Percentiles rank a stretch among this genome's conserved stretches.
phyloP scores from a whole-genome alignment of 768 basidiomycete species.

The Trametes cinnabarina region DNA sequence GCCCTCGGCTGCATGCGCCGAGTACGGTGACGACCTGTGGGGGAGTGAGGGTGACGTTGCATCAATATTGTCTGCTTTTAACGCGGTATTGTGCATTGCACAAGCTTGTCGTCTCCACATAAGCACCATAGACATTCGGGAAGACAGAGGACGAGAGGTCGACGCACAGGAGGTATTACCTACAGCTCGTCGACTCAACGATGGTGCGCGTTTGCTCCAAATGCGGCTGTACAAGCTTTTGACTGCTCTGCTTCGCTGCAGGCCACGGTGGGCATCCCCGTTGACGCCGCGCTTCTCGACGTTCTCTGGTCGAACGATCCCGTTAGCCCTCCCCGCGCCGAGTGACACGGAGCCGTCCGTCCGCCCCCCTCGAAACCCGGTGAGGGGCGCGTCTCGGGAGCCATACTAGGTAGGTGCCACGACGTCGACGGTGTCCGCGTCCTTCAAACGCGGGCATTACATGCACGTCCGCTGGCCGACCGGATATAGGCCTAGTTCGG shows the following conservation, averaged over 20 bases:
- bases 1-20: neutral
- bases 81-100: too few species aligned
- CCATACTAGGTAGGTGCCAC: neutral
- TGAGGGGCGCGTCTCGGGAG: neutral
- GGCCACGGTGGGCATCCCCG: neutral
- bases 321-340: neutral
- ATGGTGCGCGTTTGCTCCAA: neutral
- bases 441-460: neutral
- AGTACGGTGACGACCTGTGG: neutral
- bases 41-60: neutral
- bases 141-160: too few species aligned
- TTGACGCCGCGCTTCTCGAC: constrained; percentile 7
- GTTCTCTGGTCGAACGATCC: constrained; percentile 8
- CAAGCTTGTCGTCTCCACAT: too few species aligned
- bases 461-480: neutral
- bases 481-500: neutral
- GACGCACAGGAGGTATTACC: too few species aligned
- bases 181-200: neutral
- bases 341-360: neutral
- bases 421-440: neutral
- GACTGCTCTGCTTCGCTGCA: constrained; percentile 2
- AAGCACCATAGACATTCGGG: too few species aligned
- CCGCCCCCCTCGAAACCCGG: neutral
- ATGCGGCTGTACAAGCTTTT: neutral
- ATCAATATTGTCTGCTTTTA: too few species aligned